phyloP scores from a whole-genome alignment of 176 grass and related monocot genomes.

The Cenchrus fungigraminus region DNA sequence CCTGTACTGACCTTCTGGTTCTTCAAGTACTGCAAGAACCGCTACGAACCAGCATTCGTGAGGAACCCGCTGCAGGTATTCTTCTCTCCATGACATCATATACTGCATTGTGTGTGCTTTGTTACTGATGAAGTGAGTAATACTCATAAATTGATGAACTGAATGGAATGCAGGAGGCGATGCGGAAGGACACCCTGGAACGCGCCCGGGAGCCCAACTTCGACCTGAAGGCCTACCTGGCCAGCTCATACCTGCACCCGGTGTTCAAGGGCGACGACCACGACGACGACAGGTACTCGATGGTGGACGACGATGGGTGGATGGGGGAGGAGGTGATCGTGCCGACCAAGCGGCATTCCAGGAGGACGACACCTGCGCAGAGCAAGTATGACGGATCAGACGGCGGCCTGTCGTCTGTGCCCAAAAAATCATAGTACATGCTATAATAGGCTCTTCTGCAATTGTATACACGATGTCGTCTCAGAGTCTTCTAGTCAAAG shows the following conservation, averaged over 20 bases:
- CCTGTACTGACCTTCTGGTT: constrained; percentile 91
- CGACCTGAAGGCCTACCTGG: constrained; percentile 74
- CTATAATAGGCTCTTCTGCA: neutral
- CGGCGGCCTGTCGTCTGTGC: constrained; percentile 43
- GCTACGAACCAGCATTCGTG: constrained; percentile 74
- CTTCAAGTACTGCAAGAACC: constrained; percentile 76
- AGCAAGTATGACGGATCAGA: constrained; percentile 70
- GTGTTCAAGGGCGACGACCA: constrained; percentile 70
- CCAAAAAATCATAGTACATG: constrained; percentile 24
- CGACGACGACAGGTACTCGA: constrained; percentile 28
- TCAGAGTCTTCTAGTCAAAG: neutral
- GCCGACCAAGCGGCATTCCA: constrained; percentile 86
- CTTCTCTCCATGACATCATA: neutral
- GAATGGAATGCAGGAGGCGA: constrained; percentile 73
- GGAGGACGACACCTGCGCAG: constrained; percentile 64
- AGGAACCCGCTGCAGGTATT: constrained; percentile 88
- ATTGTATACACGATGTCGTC: neutral
- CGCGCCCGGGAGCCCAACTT: constrained; percentile 87
- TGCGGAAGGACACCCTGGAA: constrained; percentile 94
- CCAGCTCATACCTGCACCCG: constrained; percentile 70
- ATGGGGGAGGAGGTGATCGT: constrained; percentile 66
- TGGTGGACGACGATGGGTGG: constrained; percentile 35
- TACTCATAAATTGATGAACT: neutral
- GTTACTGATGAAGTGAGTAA: neutral
- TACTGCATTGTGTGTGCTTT: neutral